These are phyloP conservation scores for Phytophthora gonapodyides DNA, from an alignment of 352 stramenopile species.

Conservation along the genomic window DNA sequence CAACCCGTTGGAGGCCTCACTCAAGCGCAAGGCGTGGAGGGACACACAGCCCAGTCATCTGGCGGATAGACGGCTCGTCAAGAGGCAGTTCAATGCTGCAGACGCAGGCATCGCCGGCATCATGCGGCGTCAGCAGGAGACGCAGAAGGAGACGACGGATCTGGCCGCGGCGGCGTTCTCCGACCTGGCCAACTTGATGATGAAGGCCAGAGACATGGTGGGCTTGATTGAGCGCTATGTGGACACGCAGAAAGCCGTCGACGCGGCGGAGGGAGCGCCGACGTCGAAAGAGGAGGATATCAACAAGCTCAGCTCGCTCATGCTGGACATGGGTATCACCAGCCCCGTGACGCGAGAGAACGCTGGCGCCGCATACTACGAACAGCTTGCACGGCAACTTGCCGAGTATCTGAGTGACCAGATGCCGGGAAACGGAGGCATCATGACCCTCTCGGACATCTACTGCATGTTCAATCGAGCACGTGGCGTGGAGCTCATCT, in stretches of 20 bases:
- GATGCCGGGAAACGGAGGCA: constrained; percentile 92
- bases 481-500: constrained; percentile 96
- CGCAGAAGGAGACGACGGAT: constrained; percentile 82
- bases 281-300: constrained; percentile 58
- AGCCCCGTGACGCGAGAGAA: constrained; percentile 93
- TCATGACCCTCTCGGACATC: constrained; percentile 98
- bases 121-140: constrained; percentile 75
- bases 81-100: constrained; percentile 76
- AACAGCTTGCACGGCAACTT: constrained; percentile 90
- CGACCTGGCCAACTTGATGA: constrained; percentile 90
- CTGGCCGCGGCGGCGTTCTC: constrained; percentile 86
- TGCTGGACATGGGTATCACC: constrained; percentile 94
- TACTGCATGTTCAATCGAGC: constrained; percentile 99
- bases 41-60: constrained; percentile 80
- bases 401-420: constrained; percentile 83
- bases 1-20: constrained; percentile 65
- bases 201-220: constrained; percentile 92
- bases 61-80: constrained; percentile 71
- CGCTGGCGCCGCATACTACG: constrained; percentile 88
- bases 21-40: constrained; percentile 75
- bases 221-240: constrained; percentile 92
- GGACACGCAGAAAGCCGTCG: constrained; percentile 68
- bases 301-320: constrained; percentile 81
- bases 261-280: constrained; percentile 26
- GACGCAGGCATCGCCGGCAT: constrained; percentile 86